phyloP scores from a whole-genome alignment of 192 early-diverging fungal species.

The Gaertneriomyces semiglobifer region DNA sequence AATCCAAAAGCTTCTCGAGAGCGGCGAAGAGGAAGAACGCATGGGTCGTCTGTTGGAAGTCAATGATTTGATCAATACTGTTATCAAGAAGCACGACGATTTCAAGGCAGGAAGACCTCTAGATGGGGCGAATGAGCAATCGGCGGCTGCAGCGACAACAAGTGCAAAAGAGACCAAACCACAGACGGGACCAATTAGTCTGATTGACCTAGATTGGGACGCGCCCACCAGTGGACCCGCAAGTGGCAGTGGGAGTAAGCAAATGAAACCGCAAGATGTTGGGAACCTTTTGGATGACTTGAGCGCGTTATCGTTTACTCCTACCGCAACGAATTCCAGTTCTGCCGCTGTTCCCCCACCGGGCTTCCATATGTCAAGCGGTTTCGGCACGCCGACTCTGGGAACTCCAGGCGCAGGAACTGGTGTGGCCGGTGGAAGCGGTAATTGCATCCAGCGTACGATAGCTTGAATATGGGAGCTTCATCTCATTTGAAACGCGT shows the following conservation, averaged over 20 bases:
- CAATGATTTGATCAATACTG: constrained; percentile 79
- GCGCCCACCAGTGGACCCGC: constrained; percentile 6
- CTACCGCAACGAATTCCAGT: too few relatives aligned
- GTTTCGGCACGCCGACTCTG: too few relatives aligned
- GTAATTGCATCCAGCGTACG: too few relatives aligned
- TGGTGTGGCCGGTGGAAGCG: too few relatives aligned
- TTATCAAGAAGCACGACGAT: constrained; percentile 65
- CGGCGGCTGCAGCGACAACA: background rate
- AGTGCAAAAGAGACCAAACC: background rate
- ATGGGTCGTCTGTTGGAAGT: constrained; percentile 71
- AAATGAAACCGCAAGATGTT: too few relatives aligned
- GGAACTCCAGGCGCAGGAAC: too few relatives aligned
- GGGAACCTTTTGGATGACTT: constrained; percentile 32
- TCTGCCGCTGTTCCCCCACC: too few relatives aligned
- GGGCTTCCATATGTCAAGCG: too few relatives aligned
- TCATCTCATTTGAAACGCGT: too few relatives aligned
- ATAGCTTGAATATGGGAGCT: too few relatives aligned
- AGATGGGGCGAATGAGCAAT: constrained; percentile 13
- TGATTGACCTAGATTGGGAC: constrained; percentile 51
- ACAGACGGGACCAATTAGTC: constrained; percentile 39
- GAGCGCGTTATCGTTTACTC: constrained; percentile 34
- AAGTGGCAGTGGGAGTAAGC: too few relatives aligned
- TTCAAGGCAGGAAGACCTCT: constrained; percentile 46
- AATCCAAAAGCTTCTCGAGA: constrained; percentile 68
- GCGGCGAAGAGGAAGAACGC: constrained; percentile 70